A percentile compares a stretch with the other conserved stretches of the same genome.
These are phyloP conservation scores for Diplodia intermedia DNA, from an alignment of 2,329 filamentous ascomycete species.

Conservation along the genomic window DNA sequence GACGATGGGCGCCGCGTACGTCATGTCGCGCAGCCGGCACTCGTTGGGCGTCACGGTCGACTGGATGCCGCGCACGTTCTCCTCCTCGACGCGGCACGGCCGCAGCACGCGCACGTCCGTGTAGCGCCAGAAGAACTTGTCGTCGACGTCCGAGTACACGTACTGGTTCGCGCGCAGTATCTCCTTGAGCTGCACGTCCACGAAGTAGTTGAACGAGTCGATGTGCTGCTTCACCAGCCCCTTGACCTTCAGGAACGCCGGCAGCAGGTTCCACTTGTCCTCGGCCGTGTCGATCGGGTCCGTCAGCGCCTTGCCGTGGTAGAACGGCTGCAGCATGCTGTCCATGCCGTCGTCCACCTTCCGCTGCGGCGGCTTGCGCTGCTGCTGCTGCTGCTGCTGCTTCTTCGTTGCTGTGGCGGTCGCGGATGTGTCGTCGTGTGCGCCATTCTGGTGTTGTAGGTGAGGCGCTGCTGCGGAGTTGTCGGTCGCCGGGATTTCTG, in stretches of 20 bases:
- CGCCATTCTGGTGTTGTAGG: not conserved
- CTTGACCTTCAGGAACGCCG: slow-evolving; percentile 98
- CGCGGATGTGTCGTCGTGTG: not conserved
- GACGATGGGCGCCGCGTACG: slow-evolving; percentile 93
- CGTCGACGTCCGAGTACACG: slow-evolving; percentile 90
- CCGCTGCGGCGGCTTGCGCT: slow-evolving; percentile 37
- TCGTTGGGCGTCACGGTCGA: slow-evolving; percentile 86
- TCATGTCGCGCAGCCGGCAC: slow-evolving; percentile 94
- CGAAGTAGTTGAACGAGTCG: slow-evolving; percentile 98
- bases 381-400: slow-evolving; percentile 34
- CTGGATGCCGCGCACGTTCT: slow-evolving; percentile 59
- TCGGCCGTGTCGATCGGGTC: slow-evolving; percentile 74
- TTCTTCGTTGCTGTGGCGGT: not conserved
- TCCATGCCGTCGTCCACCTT: slow-evolving; percentile 61
- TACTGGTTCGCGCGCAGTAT: slow-evolving; percentile 91
- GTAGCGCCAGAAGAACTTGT: slow-evolving; percentile 89
- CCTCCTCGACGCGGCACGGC: slow-evolving; percentile 79
- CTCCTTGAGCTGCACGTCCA: slow-evolving; percentile 95
- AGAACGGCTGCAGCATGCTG: slow-evolving; percentile 72
- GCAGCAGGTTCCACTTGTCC: slow-evolving; percentile 96
- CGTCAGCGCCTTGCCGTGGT: slow-evolving; percentile 70
- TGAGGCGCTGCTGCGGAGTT: not conserved
- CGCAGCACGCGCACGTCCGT: slow-evolving; percentile 86
- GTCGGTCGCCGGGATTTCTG: not conserved
- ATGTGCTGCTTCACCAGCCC: slow-evolving; percentile 96